Conservation (phyloP, 2,329 filamentous ascomycete genomes). For the Colletotrichum sp. region DNA sequence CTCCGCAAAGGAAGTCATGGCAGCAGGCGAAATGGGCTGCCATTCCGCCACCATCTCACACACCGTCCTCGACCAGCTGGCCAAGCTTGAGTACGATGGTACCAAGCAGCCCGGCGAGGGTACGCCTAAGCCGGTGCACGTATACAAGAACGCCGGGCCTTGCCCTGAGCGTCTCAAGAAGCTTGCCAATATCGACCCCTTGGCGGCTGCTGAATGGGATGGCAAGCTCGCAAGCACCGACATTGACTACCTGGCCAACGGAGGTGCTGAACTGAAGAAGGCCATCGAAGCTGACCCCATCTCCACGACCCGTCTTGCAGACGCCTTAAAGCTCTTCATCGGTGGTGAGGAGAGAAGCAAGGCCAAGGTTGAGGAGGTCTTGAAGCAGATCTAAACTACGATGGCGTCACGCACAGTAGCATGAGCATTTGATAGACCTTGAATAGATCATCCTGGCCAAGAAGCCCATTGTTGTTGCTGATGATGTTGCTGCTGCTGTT, state of each 20-base stretch:
- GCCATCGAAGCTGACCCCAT: slow-evolving; percentile 43
- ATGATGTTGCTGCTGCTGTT: background rate
- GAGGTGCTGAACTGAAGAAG: slow-evolving; percentile 44
- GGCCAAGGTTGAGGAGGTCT: slow-evolving; percentile 37
- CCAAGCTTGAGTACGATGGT: slow-evolving; percentile 38
- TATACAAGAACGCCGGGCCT: slow-evolving; percentile 37
- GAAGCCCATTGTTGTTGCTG: slow-evolving; percentile 8
- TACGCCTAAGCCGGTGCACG: slow-evolving; percentile 42
- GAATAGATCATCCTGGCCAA: slow-evolving; percentile 3
- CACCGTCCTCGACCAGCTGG: slow-evolving; percentile 40
- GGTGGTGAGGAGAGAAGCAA: slow-evolving; percentile 41
- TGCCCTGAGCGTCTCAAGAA: slow-evolving; percentile 37
- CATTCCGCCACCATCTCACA: slow-evolving; percentile 49
- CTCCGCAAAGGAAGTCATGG: slow-evolving; percentile 47
- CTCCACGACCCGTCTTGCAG: slow-evolving; percentile 37
- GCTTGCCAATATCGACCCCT: slow-evolving; percentile 40
- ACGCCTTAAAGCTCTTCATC: slow-evolving; percentile 45
- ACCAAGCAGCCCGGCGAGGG: slow-evolving; percentile 40
- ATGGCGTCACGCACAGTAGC: background rate
- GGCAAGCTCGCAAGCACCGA: slow-evolving; percentile 41
- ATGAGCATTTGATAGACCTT: background rate
- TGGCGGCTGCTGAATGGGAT: slow-evolving; percentile 40
- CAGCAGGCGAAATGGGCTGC: slow-evolving; percentile 49
- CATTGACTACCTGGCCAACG: slow-evolving; percentile 50
- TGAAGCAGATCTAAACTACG: slow-evolving; percentile 24